Evolutionary conservation across 257 asterid genomes (phyloP), one percentile per base, ranked within the genome.

Genomic region (Solanum chiquidenum): DNA sequence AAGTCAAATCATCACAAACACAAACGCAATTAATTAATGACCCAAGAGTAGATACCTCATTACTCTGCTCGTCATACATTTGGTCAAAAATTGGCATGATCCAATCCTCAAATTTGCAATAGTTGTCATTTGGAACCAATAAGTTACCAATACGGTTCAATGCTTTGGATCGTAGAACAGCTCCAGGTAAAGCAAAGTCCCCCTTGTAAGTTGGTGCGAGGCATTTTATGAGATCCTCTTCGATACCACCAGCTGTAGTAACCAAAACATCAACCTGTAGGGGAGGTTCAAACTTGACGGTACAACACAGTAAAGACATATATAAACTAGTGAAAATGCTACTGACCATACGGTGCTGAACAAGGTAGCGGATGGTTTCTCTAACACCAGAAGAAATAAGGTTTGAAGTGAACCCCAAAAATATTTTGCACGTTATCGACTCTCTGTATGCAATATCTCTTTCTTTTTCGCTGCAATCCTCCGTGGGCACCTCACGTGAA

Each of bases 71-170:
- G 14, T 94, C 95, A 84, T 94, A 89, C 98, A 96, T 96, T 93
- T 92, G 93, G 91, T 96, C 97, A 75, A 96, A 94, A 86, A 95
- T 91, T 42, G 98, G 98, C 87, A 95, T 94, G 91, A 94, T 93
- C 98, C 99, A 96, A 88, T 96, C 96, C 92, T 95, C 98, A 85
- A 97, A 97, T 89, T 95, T 95, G 92, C 98, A 97, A 89, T 97
- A 97, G 91, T 97, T 97, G 85, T 95, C 98, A 87, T 95, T 97
- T 25, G 99, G 98, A 88, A 97, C 96, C 94, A 97, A 91, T 92
- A 97, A 89, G 84, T 97, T 97, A 72, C 99, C 98, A 80, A 94
- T 95, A 87, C 98, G 98, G 86, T 97, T 97, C 95, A 97, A 90
- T 72, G 98, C 99, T 91, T 93, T 95, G 1, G 98, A 92, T 35